phyloP scores from a whole-genome alignment of 2,329 filamentous ascomycete species.

The Pestalotiopsis sp. region DNA sequence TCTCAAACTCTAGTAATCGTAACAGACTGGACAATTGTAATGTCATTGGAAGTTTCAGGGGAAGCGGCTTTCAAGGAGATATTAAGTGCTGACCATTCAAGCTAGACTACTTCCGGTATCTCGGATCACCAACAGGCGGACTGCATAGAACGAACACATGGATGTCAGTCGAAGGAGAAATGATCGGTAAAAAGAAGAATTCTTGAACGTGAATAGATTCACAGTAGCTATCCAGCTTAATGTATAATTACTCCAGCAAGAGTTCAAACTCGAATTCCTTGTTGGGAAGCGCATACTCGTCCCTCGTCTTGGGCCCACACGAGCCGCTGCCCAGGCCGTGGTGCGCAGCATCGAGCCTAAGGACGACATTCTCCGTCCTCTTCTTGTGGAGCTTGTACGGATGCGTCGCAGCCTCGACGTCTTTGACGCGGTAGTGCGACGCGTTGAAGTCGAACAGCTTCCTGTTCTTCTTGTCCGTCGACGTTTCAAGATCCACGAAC shows the following conservation, averaged over 20 bases:
- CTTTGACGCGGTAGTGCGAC: constrained; percentile 53
- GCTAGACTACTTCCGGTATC: not conserved
- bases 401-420: constrained; percentile 62
- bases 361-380: constrained; percentile 55
- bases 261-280: constrained; percentile 45
- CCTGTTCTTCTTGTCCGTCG: constrained; percentile 39
- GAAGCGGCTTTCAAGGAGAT: not conserved
- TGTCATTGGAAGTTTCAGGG: not conserved
- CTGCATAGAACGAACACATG: not conserved
- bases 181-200: no score
- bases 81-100: not conserved
- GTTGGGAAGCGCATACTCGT: constrained; percentile 46
- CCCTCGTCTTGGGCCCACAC: constrained; percentile 60
- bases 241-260: constrained; percentile 37
- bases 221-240: not conserved
- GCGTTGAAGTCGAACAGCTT: constrained; percentile 58
- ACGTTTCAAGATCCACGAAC: no score
- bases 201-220: not conserved
- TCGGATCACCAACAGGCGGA: not conserved
- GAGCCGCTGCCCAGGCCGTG: constrained; percentile 66
- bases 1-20: not conserved
- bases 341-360: constrained; percentile 62
- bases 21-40: not conserved
- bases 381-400: constrained; percentile 61
- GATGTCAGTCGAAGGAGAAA: no score